Evolutionary conservation across 306 rosid species (phyloP).

Genomic region (Mimosa bimucronata): DNA sequence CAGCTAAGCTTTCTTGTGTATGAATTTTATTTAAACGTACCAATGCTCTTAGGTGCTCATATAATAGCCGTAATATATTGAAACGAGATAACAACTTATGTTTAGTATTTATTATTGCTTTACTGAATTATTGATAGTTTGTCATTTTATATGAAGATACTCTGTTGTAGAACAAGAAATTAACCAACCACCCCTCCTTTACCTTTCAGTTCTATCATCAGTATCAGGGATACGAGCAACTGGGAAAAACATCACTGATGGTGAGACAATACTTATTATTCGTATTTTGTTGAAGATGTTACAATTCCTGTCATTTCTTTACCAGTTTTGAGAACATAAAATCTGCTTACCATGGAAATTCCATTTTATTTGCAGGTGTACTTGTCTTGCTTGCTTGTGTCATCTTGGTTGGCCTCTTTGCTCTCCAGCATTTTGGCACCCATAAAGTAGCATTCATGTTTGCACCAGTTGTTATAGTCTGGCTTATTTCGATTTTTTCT

Average conservation of each 20-base stretch:
- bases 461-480: slow-evolving; percentile 75
- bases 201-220: slow-evolving; percentile 73
- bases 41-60: not conserved
- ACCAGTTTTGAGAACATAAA: slow-evolving; percentile 1
- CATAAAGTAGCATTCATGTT: slow-evolving; percentile 77
- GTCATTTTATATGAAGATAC: not conserved
- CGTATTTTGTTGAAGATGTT: slow-evolving; percentile 15
- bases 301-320: slow-evolving; percentile 6
- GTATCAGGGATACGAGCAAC: slow-evolving; percentile 76
- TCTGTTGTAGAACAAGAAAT: slow-evolving; percentile 1
- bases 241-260: slow-evolving; percentile 50
- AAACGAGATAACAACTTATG: slow-evolving; percentile 5
- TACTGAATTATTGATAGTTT: slow-evolving; percentile 3
- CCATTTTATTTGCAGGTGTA: slow-evolving; percentile 52
- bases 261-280: slow-evolving; percentile 43
- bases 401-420: slow-evolving; percentile 78
- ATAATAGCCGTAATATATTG: not conserved
- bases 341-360: slow-evolving; percentile 20
- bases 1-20: not conserved
- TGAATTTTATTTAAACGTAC: not conserved
- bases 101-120: slow-evolving; percentile 9
- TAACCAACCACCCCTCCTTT: not conserved
- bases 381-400: slow-evolving; percentile 74
- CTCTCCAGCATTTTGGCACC: slow-evolving; percentile 88
- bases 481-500: slow-evolving; percentile 76